These are phyloP conservation scores for Oryza meridionalis DNA, from an alignment of 176 grass and related monocot genomes.

Conservation along the genomic window DNA sequence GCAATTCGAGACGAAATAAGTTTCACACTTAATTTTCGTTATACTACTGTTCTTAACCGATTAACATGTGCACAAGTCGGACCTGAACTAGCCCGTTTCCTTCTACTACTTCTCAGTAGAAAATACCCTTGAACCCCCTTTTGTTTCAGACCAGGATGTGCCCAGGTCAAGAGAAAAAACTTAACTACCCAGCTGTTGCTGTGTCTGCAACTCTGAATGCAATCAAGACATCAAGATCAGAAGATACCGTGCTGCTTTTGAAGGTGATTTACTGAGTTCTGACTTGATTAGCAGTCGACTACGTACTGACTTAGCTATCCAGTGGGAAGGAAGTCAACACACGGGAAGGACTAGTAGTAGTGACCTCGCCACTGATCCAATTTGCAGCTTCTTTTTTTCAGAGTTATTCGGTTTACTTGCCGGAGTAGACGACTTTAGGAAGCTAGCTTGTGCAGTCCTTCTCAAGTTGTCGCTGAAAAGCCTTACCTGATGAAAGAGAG, in stretches of 20 bases:
- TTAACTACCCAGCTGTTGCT: background rate
- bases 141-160: slow-evolving; percentile 21
- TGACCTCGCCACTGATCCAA: background rate
- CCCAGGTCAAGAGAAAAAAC: background rate
- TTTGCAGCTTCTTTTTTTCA: background rate
- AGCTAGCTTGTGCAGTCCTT: background rate
- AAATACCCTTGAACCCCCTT: background rate
- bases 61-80: slow-evolving; percentile 1
- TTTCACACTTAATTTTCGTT: background rate
- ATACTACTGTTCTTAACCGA: background rate
- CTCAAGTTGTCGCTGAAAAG: background rate
- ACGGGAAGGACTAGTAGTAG: slow-evolving; percentile 19
- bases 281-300: background rate
- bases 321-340: background rate
- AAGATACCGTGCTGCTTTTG: background rate
- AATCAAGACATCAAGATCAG: slow-evolving; percentile 11
- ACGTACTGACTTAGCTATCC: background rate
- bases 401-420: background rate
- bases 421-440: background rate
- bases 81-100: background rate
- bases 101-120: background rate
- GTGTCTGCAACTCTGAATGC: background rate
- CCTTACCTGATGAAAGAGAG: background rate
- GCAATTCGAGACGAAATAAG: background rate
- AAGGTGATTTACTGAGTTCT: slow-evolving; percentile 4